Percentiles rank a stretch among this genome's conserved stretches.
phyloP scores from a whole-genome alignment of 176 grass and related monocot species.

The Triticum dicoccoides region DNA sequence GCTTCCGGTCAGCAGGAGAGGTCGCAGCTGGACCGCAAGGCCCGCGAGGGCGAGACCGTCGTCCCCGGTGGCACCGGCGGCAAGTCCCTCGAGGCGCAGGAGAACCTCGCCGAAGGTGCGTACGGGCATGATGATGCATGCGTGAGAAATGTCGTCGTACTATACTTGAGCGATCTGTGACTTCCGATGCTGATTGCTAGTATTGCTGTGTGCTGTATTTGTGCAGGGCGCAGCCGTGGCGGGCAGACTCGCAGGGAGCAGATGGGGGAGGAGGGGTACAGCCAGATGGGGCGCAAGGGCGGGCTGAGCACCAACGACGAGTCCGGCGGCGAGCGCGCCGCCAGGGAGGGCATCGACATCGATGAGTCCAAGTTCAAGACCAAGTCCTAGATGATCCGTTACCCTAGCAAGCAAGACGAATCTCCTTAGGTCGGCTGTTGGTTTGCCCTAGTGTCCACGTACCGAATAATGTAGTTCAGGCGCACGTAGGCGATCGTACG shows the following conservation, averaged over 20 bases:
- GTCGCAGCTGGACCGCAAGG: slow-evolving; percentile 55
- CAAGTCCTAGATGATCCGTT: slow-evolving; percentile 12
- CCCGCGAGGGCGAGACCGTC: slow-evolving; percentile 55
- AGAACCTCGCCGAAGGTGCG: slow-evolving; percentile 62
- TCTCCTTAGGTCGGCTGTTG: neutral
- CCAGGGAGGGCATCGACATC: slow-evolving; percentile 43
- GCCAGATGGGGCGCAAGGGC: slow-evolving; percentile 58
- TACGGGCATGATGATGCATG: neutral
- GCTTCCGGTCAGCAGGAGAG: slow-evolving; percentile 48
- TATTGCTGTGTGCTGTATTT: neutral
- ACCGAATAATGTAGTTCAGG: slow-evolving; percentile 19
- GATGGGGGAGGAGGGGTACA: slow-evolving; percentile 50
- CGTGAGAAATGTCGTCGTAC: neutral
- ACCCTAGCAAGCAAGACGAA: neutral
- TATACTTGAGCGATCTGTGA: neutral
- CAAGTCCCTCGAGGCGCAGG: slow-evolving; percentile 56
- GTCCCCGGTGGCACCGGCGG: slow-evolving; percentile 69
- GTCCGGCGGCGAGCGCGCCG: slow-evolving; percentile 44
- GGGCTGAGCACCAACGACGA: slow-evolving; percentile 51
- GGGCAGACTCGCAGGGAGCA: slow-evolving; percentile 66
- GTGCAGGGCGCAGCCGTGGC: slow-evolving; percentile 58
- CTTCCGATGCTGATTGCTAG: neutral
- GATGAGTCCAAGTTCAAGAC: slow-evolving; percentile 72
- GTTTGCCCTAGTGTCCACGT: neutral
- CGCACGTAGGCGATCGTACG: neutral